These are phyloP conservation scores for Populus euphratica DNA, from an alignment of 345 rosid species.

Conservation along the genomic window DNA sequence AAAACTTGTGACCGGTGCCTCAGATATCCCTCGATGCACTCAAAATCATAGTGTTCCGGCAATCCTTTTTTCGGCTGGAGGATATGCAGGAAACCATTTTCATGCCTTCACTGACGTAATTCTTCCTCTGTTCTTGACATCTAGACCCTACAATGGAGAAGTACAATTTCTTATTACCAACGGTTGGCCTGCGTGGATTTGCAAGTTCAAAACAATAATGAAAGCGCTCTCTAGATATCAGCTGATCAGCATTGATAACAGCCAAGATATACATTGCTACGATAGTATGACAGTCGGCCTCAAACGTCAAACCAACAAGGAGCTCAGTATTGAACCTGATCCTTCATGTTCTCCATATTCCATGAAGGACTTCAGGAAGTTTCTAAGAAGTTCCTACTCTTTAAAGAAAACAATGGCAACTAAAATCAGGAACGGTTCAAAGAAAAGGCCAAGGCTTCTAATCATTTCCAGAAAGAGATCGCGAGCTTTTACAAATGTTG, in stretches of 20 bases:
- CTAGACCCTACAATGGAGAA: constrained; percentile 51
- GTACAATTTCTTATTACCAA: constrained; percentile 65
- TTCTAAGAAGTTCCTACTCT: constrained; percentile 51
- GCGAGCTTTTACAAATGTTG: constrained; percentile 48
- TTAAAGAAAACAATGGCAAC: constrained; percentile 35
- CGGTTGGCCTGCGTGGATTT: constrained; percentile 39
- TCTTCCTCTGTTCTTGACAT: constrained; percentile 60
- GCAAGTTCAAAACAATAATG: constrained; percentile 43
- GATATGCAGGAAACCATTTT: constrained; percentile 71
- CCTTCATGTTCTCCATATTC: constrained; percentile 48
- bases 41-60: constrained; percentile 51
- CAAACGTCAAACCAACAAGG: constrained; percentile 41
- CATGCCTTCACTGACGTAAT: constrained; percentile 75
- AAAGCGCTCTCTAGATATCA: constrained; percentile 50
- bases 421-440: constrained; percentile 12
- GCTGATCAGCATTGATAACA: constrained; percentile 48
- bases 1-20: constrained; percentile 23
- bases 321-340: constrained; percentile 60
- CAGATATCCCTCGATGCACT: constrained; percentile 33
- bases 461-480: constrained; percentile 55
- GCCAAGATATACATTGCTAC: constrained; percentile 55
- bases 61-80: constrained; percentile 69
- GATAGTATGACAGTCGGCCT: constrained; percentile 53
- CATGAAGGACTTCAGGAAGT: constrained; percentile 57
- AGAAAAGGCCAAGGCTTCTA: constrained; percentile 46